Evolutionary conservation across 306 rosid genomes (phyloP).

Genomic region (Dryas alaskensis): DNA sequence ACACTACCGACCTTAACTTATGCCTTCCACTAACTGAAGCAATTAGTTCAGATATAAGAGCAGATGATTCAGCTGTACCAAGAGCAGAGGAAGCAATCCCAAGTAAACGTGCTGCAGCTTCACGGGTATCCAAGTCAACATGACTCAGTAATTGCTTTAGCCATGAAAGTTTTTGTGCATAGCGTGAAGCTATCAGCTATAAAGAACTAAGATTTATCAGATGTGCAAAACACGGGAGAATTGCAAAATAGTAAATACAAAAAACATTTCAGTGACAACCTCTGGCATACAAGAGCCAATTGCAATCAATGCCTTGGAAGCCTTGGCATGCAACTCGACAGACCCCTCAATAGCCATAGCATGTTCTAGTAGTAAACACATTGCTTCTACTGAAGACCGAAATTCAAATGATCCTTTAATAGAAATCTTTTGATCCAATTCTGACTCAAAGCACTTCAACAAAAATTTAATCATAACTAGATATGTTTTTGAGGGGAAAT

Average conservation of each 20-base stretch:
- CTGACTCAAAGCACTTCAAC: constrained; percentile 71
- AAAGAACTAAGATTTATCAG: constrained; percentile 35
- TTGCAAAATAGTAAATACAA: constrained; percentile 20
- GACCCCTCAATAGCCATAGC: constrained; percentile 90
- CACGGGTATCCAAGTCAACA: constrained; percentile 85
- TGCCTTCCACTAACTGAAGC: constrained; percentile 49
- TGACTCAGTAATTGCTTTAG: constrained; percentile 76
- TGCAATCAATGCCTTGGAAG: constrained; percentile 73
- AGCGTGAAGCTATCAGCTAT: constrained; percentile 74
- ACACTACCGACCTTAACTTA: constrained; percentile 60
- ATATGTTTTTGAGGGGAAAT: constrained; percentile 66
- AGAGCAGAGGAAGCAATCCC: constrained; percentile 87
- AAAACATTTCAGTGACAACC: constrained; percentile 39
- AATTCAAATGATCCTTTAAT: constrained; percentile 44
- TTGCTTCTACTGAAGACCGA: constrained; percentile 54
- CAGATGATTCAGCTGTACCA: constrained; percentile 45
- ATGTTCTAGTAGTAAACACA: constrained; percentile 76
- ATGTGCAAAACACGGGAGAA: neutral
- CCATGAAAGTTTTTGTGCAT: constrained; percentile 66
- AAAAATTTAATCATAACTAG: constrained; percentile 75
- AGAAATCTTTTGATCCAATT: constrained; percentile 51
- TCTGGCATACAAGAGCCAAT: constrained; percentile 78
- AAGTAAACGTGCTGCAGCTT: constrained; percentile 86
- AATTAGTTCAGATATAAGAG: constrained; percentile 57
- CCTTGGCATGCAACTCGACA: constrained; percentile 78